phyloP scores from a whole-genome alignment of 352 stramenopile species.

The Phytophthora fragariae region DNA sequence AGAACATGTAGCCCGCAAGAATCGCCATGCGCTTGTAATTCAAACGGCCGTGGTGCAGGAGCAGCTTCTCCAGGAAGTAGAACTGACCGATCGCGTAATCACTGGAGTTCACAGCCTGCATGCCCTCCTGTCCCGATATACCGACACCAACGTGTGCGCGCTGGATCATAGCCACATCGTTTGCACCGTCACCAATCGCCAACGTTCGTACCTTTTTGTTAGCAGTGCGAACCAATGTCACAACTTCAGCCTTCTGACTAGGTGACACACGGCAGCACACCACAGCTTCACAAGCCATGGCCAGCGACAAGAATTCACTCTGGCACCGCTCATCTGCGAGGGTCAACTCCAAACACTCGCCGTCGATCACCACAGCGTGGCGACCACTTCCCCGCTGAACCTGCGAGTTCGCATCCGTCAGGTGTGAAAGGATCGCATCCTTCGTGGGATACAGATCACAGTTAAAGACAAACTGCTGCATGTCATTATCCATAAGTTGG shows the following conservation, averaged over 20 bases:
- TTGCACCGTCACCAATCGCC: constrained; percentile 93
- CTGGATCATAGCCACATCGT: constrained; percentile 96
- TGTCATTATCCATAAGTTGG: constrained; percentile 89
- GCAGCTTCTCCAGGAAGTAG: constrained; percentile 92
- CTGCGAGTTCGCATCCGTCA: constrained; percentile 46
- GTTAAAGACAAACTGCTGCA: constrained; percentile 79
- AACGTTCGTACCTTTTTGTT: constrained; percentile 78
- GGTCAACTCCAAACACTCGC: constrained; percentile 72
- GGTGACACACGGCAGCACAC: constrained; percentile 87
- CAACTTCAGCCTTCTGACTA: constrained; percentile 84
- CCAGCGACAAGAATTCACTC: constrained; percentile 70
- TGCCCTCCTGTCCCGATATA: constrained; percentile 92
- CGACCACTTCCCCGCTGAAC: constrained; percentile 36
- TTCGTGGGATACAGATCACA: constrained; percentile 65
- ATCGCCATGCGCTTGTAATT: constrained; percentile 97
- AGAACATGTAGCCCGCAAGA: constrained; percentile 98
- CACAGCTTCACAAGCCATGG: constrained; percentile 76
- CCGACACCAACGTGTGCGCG: constrained; percentile 91
- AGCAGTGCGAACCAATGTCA: constrained; percentile 63
- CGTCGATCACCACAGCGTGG: constrained; percentile 74
- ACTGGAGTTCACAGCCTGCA: constrained; percentile 96
- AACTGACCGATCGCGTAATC: constrained; percentile 99
- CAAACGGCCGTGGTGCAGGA: constrained; percentile 97
- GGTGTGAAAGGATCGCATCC: constrained; percentile 48
- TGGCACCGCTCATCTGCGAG: constrained; percentile 63